Evolutionary conservation across 2,329 filamentous ascomycete genomes (phyloP).

Genomic region (Exophiala bonariae): DNA sequence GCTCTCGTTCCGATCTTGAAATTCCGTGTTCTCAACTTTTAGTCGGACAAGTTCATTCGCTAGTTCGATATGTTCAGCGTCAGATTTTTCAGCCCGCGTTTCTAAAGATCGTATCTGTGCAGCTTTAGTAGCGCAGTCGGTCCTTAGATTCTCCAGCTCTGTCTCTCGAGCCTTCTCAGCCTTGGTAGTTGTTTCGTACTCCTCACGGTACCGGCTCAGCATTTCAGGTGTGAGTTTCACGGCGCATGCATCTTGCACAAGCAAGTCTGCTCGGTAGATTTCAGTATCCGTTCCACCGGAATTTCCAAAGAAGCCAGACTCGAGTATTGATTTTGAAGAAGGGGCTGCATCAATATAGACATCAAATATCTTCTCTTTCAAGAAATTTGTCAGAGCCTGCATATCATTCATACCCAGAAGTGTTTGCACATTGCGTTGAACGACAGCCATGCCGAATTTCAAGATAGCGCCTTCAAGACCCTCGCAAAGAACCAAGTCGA

Average conservation of each 20-base stretch:
- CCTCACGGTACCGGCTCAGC: conserved; percentile 74
- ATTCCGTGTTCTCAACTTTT: conserved; percentile 89
- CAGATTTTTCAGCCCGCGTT: conserved; percentile 81
- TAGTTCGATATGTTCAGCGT: conserved; percentile 85
- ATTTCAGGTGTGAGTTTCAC: conserved; percentile 81
- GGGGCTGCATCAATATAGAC: conserved; percentile 95
- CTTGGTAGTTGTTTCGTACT: conserved; percentile 93
- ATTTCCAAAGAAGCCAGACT: conserved; percentile 96
- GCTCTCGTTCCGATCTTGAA: conserved; percentile 86
- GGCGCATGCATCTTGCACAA: conserved; percentile 89
- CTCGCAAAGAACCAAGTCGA: conserved; percentile 91
- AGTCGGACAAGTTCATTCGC: conserved; percentile 88
- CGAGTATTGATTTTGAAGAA: conserved; percentile 86
- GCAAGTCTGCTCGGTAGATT: conserved; percentile 88
- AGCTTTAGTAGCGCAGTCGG: conserved; percentile 66
- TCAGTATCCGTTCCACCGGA: conserved; percentile 89
- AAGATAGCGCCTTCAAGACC: conserved; percentile 85
- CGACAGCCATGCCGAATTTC: conserved; percentile 90
- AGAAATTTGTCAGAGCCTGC: conserved; percentile 79
- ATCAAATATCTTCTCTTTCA: conserved; percentile 93
- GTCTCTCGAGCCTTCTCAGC: conserved; percentile 77
- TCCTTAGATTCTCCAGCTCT: conserved; percentile 73
- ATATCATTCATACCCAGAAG: conserved; percentile 88
- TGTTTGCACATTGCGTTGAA: conserved; percentile 85
- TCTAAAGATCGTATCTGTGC: conserved; percentile 80